These are phyloP conservation scores for Oryza meridionalis DNA, from an alignment of 176 grass and related monocot species.

Conservation along the genomic window DNA sequence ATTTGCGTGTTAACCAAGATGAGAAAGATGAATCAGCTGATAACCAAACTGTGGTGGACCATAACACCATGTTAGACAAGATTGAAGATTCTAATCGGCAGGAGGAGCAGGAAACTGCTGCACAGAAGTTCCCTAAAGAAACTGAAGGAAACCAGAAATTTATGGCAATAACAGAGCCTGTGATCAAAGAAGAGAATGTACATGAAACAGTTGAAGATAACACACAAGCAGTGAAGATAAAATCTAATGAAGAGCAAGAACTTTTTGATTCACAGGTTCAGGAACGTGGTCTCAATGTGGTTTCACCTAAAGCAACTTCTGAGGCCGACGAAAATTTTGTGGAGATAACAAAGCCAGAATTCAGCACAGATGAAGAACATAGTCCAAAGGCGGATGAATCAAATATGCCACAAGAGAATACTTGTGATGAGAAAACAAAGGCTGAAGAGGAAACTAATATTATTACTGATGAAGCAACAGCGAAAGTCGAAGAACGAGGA, in stretches of 20 bases:
- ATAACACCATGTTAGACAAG: conserved; percentile 28
- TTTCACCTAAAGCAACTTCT: conserved; percentile 41
- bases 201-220: conserved; percentile 29
- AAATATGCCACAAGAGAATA: conserved; percentile 44
- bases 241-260: conserved; percentile 39
- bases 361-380: conserved; percentile 45
- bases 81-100: conserved; percentile 36
- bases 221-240: conserved; percentile 32
- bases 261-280: conserved; percentile 41
- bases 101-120: conserved; percentile 28
- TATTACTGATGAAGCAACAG: conserved; percentile 23
- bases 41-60: conserved; percentile 27
- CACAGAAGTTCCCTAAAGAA: conserved; percentile 28
- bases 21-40: conserved; percentile 37
- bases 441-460: conserved; percentile 50
- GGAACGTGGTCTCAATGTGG: conserved; percentile 34
- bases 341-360: conserved; percentile 36
- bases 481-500: conserved; percentile 53
- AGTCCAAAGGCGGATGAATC: conserved; percentile 42
- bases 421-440: conserved; percentile 49
- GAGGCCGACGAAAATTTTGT: conserved; percentile 40
- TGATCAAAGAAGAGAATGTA: conserved; percentile 43
- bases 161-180: conserved; percentile 29
- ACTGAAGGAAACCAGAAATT: conserved; percentile 32
- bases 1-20: conserved; percentile 38